Conservation (phyloP, 805 yeast species). For the Nakazawaea populi region DNA sequence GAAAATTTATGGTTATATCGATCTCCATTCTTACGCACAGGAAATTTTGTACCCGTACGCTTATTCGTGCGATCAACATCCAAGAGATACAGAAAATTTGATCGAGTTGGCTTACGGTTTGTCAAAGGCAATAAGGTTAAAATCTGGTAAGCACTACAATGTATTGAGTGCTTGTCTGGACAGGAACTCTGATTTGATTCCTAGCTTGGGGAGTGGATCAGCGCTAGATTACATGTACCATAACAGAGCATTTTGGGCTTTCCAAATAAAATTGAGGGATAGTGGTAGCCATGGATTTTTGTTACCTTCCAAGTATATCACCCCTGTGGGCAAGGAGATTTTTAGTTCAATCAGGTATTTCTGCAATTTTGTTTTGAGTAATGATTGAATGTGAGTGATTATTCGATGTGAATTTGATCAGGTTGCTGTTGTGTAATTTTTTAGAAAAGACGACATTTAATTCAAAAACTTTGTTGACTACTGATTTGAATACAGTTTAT, state of each 20-base stretch:
- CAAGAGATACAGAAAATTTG: slow-evolving; percentile 77
- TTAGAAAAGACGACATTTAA: too few relatives aligned
- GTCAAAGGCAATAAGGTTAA: slow-evolving; percentile 62
- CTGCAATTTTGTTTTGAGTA: slow-evolving; percentile 38
- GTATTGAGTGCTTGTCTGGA: slow-evolving; percentile 79
- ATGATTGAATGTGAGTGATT: not conserved
- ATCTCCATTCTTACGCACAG: slow-evolving; percentile 81
- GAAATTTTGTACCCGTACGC: slow-evolving; percentile 82
- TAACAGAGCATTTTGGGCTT: slow-evolving; percentile 77
- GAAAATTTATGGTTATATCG: slow-evolving; percentile 69
- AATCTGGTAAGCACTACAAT: slow-evolving; percentile 57
- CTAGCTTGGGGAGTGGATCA: slow-evolving; percentile 75
- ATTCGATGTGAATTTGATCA: too few relatives aligned
- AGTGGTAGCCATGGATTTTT: slow-evolving; percentile 80
- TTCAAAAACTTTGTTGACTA: too few relatives aligned
- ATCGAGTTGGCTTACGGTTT: slow-evolving; percentile 78
- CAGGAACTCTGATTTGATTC: slow-evolving; percentile 65
- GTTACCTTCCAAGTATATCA: slow-evolving; percentile 62
- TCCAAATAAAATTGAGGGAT: slow-evolving; percentile 76
- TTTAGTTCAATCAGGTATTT: slow-evolving; percentile 65
- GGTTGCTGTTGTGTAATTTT: too few relatives aligned
- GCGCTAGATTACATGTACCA: slow-evolving; percentile 83
- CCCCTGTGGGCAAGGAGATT: slow-evolving; percentile 73
- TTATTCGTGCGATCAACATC: slow-evolving; percentile 64
- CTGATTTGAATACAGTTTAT: too few relatives aligned